Percentiles rank a stretch among this genome's conserved stretches.
These are phyloP conservation scores for Thielaviopsis musarum DNA, from an alignment of 2,329 filamentous ascomycete genomes.

Conservation along the genomic window DNA sequence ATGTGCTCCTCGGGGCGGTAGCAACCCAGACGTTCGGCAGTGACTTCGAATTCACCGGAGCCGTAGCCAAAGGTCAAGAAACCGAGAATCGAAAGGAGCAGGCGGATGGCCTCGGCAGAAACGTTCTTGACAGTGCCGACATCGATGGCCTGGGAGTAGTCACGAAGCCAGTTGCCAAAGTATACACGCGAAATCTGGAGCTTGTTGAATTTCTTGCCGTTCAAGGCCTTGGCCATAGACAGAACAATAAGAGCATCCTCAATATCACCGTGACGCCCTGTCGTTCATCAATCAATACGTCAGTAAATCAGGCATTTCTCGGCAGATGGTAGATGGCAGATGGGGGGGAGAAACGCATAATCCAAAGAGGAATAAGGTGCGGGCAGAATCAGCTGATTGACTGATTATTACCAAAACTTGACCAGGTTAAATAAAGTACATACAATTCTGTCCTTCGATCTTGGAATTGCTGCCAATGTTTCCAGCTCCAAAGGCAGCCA, in stretches of 20 bases:
- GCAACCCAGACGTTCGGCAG: constrained; percentile 59
- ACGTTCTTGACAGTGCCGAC: constrained; percentile 85
- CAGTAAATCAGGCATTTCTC: neutral
- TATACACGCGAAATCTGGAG: constrained; percentile 79
- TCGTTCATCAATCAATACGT: constrained; percentile 8
- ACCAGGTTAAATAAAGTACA: constrained; percentile 16
- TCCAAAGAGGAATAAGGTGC: neutral
- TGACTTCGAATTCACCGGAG: constrained; percentile 75
- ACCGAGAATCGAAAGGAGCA: constrained; percentile 73
- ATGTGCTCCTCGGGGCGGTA: constrained; percentile 64
- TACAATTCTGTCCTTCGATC: constrained; percentile 71
- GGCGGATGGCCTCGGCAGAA: constrained; percentile 76
- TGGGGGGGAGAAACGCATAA: neutral
- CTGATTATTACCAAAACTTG: too few species aligned
- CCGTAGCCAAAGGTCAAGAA: constrained; percentile 82
- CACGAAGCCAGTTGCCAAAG: constrained; percentile 88
- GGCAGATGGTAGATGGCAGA: neutral
- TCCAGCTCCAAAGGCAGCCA: constrained; percentile 69
- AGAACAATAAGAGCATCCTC: constrained; percentile 75
- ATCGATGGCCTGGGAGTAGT: constrained; percentile 90
- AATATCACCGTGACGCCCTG: constrained; percentile 77
- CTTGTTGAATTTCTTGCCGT: constrained; percentile 70
- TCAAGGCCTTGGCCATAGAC: constrained; percentile 34
- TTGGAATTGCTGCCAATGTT: constrained; percentile 72
- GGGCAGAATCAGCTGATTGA: neutral